Evolutionary conservation across 2,329 filamentous ascomycete genomes (phyloP).

Genomic region (Massarina eburnea): DNA sequence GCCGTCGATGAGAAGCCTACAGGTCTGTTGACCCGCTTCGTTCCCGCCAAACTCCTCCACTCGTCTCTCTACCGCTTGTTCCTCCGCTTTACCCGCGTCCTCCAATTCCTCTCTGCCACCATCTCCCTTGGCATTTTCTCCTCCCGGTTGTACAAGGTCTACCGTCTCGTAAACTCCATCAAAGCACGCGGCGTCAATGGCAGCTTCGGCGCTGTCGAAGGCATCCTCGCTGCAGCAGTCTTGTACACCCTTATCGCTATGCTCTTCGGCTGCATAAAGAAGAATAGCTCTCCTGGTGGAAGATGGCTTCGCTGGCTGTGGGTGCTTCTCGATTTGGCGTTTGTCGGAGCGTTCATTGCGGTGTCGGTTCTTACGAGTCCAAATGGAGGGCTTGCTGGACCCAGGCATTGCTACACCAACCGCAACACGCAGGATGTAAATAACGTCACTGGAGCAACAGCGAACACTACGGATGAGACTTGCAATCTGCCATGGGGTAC

Average conservation of each 20-base stretch:
- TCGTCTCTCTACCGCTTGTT: constrained; percentile 27
- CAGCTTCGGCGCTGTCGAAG: constrained; percentile 47
- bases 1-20: constrained; percentile 24
- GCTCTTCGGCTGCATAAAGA: constrained; percentile 38
- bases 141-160: constrained; percentile 45
- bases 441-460: too few relatives aligned
- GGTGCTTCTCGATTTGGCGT: too few relatives aligned
- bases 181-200: constrained; percentile 30
- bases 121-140: constrained; percentile 50
- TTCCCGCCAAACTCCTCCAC: constrained; percentile 26
- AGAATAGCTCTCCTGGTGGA: constrained; percentile 29
- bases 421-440: too few relatives aligned
- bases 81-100: constrained; percentile 42
- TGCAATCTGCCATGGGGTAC: too few relatives aligned
- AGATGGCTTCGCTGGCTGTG: constrained; percentile 44
- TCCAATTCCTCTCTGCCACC: constrained; percentile 50
- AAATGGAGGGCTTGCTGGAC: too few relatives aligned
- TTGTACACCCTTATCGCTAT: constrained; percentile 46
- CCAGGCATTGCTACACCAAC: too few relatives aligned
- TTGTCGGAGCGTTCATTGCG: too few relatives aligned
- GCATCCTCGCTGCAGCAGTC: constrained; percentile 49
- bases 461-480: too few relatives aligned
- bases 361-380: too few relatives aligned
- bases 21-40: constrained; percentile 33
- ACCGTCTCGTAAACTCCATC: constrained; percentile 40